Percentiles rank a stretch among this genome's conserved stretches.
Conservation (phyloP, 345 rosid genomes). For the Syzygium oleosum region DNA sequence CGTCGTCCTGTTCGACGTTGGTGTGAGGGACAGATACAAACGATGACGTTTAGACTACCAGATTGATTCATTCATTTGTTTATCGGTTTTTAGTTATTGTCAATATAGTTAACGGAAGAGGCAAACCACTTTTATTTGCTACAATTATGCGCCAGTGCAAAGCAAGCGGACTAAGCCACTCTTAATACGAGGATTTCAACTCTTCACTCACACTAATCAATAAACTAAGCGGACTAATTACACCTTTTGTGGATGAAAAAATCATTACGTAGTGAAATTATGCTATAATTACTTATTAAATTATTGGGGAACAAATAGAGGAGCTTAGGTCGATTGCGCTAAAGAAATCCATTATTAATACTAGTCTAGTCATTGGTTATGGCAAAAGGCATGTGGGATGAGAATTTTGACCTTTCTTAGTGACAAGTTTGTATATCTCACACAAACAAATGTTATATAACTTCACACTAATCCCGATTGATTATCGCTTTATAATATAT, state of each 20-base stretch:
- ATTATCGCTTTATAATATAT: too few relatives aligned
- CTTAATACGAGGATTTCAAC: not conserved
- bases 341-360: not conserved
- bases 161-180: not conserved
- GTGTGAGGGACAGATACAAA: constrained; percentile 16
- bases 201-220: not conserved
- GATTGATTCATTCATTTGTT: not conserved
- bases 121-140: not conserved
- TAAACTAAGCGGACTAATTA: not conserved
- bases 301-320: not conserved
- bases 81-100: not conserved
- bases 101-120: not conserved
- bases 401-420: not conserved
- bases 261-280: not conserved
- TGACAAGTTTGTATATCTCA: too few relatives aligned
- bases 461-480: too few relatives aligned
- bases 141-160: not conserved
- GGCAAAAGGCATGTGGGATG: not conserved
- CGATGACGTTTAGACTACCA: not conserved
- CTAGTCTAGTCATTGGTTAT: not conserved
- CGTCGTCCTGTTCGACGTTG: constrained; percentile 45
- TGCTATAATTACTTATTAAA: not conserved
- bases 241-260: not conserved
- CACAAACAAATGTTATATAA: too few relatives aligned
- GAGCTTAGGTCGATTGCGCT: not conserved